Percentiles rank a stretch among this genome's conserved stretches.
Evolutionary conservation across 208 protist species (phyloP).

Genomic region (Naegleria lovaniensis): DNA sequence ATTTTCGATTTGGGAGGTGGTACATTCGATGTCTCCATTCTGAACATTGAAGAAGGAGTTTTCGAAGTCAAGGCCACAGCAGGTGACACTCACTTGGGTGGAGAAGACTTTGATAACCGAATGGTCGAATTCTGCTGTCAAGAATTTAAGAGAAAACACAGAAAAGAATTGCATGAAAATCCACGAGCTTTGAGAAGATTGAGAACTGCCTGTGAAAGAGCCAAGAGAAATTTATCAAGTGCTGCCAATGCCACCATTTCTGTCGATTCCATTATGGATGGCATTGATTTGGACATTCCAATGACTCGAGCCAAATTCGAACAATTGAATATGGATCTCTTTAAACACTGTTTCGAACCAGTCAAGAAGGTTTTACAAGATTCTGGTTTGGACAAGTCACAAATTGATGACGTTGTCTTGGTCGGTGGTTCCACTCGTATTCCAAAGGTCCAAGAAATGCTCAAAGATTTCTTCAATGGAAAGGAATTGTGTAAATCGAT

Average conservation of each 20-base stretch:
- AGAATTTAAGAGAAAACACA: slow-evolving; percentile 81
- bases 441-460: slow-evolving; percentile 85
- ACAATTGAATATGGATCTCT: slow-evolving; percentile 75
- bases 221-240: slow-evolving; percentile 91
- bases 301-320: slow-evolving; percentile 96
- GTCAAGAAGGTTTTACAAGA: slow-evolving; percentile 74
- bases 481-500: slow-evolving; percentile 62
- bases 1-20: slow-evolving; percentile 84
- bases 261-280: slow-evolving; percentile 90
- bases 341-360: slow-evolving; percentile 60
- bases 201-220: slow-evolving; percentile 66
- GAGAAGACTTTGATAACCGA: slow-evolving; percentile 96
- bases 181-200: slow-evolving; percentile 54
- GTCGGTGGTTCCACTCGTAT: slow-evolving; percentile 93
- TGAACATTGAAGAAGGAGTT: slow-evolving; percentile 93
- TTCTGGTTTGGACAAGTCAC: slow-evolving; percentile 60
- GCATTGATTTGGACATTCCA: slow-evolving; percentile 85
- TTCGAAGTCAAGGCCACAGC: slow-evolving; percentile 98
- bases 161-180: slow-evolving; percentile 53
- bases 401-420: slow-evolving; percentile 79
- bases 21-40: slow-evolving; percentile 83
- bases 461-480: slow-evolving; percentile 79
- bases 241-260: slow-evolving; percentile 75
- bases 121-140: slow-evolving; percentile 92
- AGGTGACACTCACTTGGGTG: slow-evolving; percentile 98